These are phyloP conservation scores for Myxozyma monticola DNA, from an alignment of 805 yeast species.

Conservation along the genomic window DNA sequence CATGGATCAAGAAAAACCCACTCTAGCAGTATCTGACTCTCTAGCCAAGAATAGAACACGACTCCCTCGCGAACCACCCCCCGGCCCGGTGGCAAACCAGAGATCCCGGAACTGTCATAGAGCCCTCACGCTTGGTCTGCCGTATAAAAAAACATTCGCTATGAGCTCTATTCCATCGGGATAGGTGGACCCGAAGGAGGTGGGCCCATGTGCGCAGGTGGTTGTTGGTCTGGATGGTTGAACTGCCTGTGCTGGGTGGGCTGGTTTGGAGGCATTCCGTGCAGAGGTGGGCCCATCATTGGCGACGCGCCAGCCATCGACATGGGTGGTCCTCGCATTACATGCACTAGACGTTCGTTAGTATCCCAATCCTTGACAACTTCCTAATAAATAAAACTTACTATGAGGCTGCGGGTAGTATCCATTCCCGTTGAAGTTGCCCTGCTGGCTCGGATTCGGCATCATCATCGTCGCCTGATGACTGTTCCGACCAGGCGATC, in stretches of 20 bases:
- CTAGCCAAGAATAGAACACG: no score
- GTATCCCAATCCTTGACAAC: background rate
- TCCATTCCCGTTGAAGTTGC: conserved; percentile 7
- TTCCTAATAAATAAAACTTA: background rate
- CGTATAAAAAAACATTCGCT: no score
- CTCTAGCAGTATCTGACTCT: no score
- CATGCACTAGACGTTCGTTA: conserved; percentile 8
- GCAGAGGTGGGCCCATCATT: conserved; percentile 10
- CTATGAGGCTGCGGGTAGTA: conserved; percentile 21
- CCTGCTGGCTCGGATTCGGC: conserved; percentile 17
- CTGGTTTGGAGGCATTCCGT: conserved; percentile 3
- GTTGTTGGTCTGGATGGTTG: conserved; percentile 4
- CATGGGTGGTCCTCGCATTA: conserved; percentile 19
- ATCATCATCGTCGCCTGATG: conserved; percentile 25
- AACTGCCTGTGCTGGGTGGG: conserved; percentile 10
- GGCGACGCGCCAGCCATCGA: conserved; percentile 9
- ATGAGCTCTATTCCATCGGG: no score
- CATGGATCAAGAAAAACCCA: no score
- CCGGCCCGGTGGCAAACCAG: no score
- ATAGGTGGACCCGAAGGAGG: no score
- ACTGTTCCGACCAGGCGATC: conserved; percentile 24
- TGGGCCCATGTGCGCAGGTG: background rate
- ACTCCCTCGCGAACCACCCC: no score
- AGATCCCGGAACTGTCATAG: no score
- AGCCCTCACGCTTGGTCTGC: no score